phyloP scores from a whole-genome alignment of 2,329 filamentous ascomycete genomes.

The Fusarium pilosicola region DNA sequence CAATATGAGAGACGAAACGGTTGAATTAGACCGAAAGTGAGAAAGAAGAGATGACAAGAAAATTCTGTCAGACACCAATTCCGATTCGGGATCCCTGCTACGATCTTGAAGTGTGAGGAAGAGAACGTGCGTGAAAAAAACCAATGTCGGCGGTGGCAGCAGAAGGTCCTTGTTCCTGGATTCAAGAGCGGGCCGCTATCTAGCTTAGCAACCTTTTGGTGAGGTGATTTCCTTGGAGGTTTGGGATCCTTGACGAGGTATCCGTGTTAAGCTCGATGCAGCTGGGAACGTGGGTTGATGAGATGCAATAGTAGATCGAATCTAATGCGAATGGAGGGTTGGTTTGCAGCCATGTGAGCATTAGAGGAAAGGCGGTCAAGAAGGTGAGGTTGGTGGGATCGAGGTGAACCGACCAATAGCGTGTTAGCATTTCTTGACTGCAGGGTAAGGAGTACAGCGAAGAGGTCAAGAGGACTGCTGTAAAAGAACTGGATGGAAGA shows the following conservation, averaged over 20 bases:
- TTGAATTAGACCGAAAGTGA: neutral
- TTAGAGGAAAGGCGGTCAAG: conserved; percentile 42
- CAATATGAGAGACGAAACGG: conserved; percentile 8
- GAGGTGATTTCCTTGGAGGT: conserved; percentile 10
- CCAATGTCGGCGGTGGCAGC: conserved; percentile 24
- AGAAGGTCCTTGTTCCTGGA: conserved; percentile 41
- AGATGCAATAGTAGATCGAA: conserved; percentile 28
- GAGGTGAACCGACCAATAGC: conserved; percentile 14
- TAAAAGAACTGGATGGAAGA: conserved; percentile 2
- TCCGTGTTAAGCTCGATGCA: conserved; percentile 24
- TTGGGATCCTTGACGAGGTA: conserved; percentile 5
- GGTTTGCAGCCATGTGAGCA: conserved; percentile 27
- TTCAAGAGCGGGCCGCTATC: conserved; percentile 38
- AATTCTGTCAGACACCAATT: conserved; percentile 10
- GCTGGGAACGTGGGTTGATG: conserved; percentile 17
- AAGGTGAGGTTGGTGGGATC: neutral
- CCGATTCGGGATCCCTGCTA: conserved; percentile 24
- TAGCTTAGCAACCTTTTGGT: conserved; percentile 22
- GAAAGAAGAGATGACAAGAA: neutral
- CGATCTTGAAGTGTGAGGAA: conserved; percentile 11
- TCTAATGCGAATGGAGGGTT: conserved; percentile 22
- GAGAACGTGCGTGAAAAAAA: conserved; percentile 6
- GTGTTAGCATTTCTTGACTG: conserved; percentile 2
- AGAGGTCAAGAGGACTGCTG: neutral
- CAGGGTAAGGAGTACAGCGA: conserved; percentile 22